Evolutionary conservation across 2,329 filamentous ascomycete species (phyloP).

Genomic region (Aspergillus sp.): DNA sequence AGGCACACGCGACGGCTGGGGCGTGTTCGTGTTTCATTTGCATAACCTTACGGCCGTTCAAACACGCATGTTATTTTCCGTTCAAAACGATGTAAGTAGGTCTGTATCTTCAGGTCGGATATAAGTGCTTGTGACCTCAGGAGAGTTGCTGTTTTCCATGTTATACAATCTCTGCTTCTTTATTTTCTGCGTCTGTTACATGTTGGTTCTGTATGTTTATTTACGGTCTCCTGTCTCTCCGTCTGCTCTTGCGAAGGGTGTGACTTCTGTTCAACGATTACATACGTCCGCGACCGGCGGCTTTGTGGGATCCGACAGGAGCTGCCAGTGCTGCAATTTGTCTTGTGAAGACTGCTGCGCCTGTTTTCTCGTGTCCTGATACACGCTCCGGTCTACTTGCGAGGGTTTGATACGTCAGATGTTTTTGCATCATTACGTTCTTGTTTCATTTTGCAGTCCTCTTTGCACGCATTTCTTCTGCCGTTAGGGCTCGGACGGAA

Average conservation of each 20-base stretch:
- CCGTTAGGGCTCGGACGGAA: slow-evolving; percentile 6
- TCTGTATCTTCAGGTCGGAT: slow-evolving; percentile 20
- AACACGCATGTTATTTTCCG: slow-evolving; percentile 17
- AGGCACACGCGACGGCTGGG: slow-evolving; percentile 11
- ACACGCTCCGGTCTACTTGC: slow-evolving; percentile 13
- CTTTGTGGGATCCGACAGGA: slow-evolving; percentile 3
- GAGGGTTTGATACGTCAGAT: slow-evolving; percentile 20
- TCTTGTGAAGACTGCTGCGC: background rate
- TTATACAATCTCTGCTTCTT: slow-evolving; percentile 6
- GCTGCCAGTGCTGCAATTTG: background rate
- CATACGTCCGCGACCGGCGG: slow-evolving; percentile 17
- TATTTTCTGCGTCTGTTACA: slow-evolving; percentile 8
- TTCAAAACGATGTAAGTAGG: slow-evolving; percentile 22
- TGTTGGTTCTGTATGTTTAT: slow-evolving; percentile 10
- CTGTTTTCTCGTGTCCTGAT: slow-evolving; percentile 2
- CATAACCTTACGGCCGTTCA: slow-evolving; percentile 21
- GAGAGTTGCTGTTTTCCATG: slow-evolving; percentile 15
- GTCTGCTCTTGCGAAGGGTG: slow-evolving; percentile 5
- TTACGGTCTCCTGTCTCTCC: slow-evolving; percentile 6
- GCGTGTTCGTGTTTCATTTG: slow-evolving; percentile 18
- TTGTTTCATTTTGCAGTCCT: slow-evolving; percentile 7
- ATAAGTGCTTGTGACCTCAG: slow-evolving; percentile 19
- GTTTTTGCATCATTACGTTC: slow-evolving; percentile 14
- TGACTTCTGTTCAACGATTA: slow-evolving; percentile 14
- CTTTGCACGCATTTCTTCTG: background rate